Evolutionary conservation across 441 rosid species (phyloP), one percentile per base, ranked within the genome.

Genomic region (Jatropha multifida): DNA sequence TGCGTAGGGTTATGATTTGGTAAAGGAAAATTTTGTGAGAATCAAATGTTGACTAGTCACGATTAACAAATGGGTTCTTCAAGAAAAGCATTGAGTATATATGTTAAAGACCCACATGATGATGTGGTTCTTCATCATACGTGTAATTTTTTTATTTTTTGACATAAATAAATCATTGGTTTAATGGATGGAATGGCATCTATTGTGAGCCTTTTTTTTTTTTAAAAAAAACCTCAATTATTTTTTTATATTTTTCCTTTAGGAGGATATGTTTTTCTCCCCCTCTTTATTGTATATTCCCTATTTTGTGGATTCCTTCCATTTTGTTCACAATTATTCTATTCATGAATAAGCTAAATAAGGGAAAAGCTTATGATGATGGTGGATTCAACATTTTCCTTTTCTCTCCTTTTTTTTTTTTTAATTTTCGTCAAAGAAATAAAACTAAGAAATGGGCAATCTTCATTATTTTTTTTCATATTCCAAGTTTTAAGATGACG

Each of bases 1-100:
- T n/a, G n/a, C n/a, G n/a, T n/a, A n/a, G n/a, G n/a, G 18, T 74
- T 18, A 64, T 74, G 46, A 61, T 52, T 65, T 74, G 1, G 65
- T 23, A 65, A 15, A 4, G 7, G 32, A 49, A 73, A 62, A 3
- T 0, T 27, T 6, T 32, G 49, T 32, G 61, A 32, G 58, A 46
- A 62, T 69, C 46, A 32, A 27, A 52, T 52, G 62, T 54, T 69
- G 59, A 26, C 44, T 27, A 11, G 60, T 56, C 1, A n/a, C 26
- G n/a, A 23, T 61, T 7, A 12, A 51, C 17, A 51, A 51, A 15
- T 15, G 32, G 32, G 32, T 27, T 27, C 32, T 27, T 27, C 32
- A 27, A 27, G 1, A 27, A 27, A 27, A 27, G 32, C 1, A 27
- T 27, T 0, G 32, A 27, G 32, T 27, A 27, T 27, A 27, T 27